Percentiles rank a stretch among this genome's conserved stretches.
Conservation (phyloP, 1,284 basidiomycete species). For the Acaromyces ingoldii region DNA sequence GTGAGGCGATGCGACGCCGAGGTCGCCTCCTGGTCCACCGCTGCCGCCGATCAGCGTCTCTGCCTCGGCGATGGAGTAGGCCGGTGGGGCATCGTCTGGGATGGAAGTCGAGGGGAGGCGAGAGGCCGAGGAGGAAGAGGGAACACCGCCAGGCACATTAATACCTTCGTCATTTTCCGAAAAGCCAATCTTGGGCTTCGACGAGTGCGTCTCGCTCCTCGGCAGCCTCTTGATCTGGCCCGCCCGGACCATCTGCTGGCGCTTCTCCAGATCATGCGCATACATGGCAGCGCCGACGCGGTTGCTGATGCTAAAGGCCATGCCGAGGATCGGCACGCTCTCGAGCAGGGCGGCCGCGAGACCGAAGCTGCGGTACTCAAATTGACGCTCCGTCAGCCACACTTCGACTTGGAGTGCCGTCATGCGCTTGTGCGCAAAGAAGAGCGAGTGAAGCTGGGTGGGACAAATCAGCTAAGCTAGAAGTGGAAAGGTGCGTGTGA, state of each 20-base stretch:
- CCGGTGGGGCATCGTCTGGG: neutral
- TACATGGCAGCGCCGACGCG: constrained; percentile 48
- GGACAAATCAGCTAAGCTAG: too few species aligned
- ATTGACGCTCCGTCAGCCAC: constrained; percentile 45
- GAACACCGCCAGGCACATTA: neutral
- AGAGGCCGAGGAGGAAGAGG: neutral
- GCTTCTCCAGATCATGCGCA: constrained; percentile 49
- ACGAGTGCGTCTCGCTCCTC: constrained; percentile 9
- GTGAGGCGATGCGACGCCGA: neutral
- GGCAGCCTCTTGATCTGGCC: constrained; percentile 15
- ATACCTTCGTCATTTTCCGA: neutral
- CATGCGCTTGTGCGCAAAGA: constrained; percentile 48
- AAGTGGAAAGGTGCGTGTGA: too few species aligned
- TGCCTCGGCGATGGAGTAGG: constrained; percentile 3
- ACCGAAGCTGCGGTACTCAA: constrained; percentile 41
- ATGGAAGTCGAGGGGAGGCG: neutral
- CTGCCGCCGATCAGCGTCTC: neutral
- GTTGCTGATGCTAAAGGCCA: constrained; percentile 45
- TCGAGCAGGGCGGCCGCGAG: constrained; percentile 41
- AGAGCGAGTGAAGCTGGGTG: constrained; percentile 27
- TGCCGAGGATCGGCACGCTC: constrained; percentile 38
- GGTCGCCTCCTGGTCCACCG: neutral
- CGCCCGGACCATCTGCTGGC: constrained; percentile 32
- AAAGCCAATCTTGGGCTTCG: neutral
- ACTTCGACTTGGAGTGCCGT: constrained; percentile 37